Percentiles rank a stretch among this genome's conserved stretches.
Conservation (phyloP, 768 basidiomycete species). For the Trametes villosa region DNA sequence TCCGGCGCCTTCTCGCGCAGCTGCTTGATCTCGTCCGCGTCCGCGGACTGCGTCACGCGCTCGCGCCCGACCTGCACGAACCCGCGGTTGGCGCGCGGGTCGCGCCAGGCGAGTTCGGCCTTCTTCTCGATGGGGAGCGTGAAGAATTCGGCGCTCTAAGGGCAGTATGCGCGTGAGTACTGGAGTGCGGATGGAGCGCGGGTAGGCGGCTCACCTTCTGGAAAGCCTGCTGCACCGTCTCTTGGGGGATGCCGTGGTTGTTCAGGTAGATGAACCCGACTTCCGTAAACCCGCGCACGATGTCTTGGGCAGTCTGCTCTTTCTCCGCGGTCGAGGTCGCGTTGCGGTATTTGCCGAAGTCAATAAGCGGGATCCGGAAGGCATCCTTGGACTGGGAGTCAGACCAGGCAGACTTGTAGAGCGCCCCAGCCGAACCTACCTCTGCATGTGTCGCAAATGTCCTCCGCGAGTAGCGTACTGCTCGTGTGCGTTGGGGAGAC, state of each 20-base stretch:
- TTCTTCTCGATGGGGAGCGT: conserved; percentile 56
- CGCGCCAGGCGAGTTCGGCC: conserved; percentile 77
- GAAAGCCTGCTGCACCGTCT: conserved; percentile 63
- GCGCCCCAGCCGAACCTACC: not conserved
- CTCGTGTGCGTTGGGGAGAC: not conserved
- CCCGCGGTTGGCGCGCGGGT: conserved; percentile 84
- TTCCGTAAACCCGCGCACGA: conserved; percentile 79
- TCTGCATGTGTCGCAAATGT: conserved; percentile 16
- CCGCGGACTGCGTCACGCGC: conserved; percentile 74
- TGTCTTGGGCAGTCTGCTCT: conserved; percentile 62
- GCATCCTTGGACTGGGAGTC: conserved; percentile 1
- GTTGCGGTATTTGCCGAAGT: conserved; percentile 70
- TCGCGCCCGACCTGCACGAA: conserved; percentile 84
- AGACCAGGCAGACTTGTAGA: not conserved
- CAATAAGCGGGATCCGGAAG: conserved; percentile 70
- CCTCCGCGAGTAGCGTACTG: not conserved
- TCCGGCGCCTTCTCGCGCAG: conserved; percentile 80
- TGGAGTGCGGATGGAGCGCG: too few species aligned
- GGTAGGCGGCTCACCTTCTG: conserved; percentile 48
- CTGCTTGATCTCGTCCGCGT: conserved; percentile 72
- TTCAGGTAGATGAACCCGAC: conserved; percentile 82
- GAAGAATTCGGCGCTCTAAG: conserved; percentile 82
- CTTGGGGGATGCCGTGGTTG: conserved; percentile 69
- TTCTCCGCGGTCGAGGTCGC: conserved; percentile 58
- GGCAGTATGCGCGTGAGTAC: not conserved